phyloP scores from a whole-genome alignment of 495 filamentous ascomycete species.

The Podospora fimiseda region DNA sequence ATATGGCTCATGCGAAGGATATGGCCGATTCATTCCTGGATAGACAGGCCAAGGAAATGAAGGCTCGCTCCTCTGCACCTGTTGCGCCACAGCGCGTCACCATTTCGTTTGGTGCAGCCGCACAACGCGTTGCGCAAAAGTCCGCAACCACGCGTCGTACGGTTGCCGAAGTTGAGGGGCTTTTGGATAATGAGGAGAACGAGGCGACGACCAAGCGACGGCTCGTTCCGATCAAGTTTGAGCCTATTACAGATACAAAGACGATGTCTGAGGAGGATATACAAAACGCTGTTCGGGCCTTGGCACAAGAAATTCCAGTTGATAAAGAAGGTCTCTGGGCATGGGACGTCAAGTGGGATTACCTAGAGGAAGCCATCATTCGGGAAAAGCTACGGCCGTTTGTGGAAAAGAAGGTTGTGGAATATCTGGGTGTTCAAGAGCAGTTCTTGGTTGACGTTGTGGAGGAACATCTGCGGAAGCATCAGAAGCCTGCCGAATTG shows the following conservation, averaged over 20 bases:
- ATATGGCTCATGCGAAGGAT: constrained; percentile 71
- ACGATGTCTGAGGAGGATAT: constrained; percentile 79
- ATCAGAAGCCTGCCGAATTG: constrained; percentile 68
- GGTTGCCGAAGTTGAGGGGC: constrained; percentile 85
- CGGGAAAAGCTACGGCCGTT: constrained; percentile 86
- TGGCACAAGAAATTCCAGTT: constrained; percentile 85
- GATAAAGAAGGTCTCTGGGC: constrained; percentile 83
- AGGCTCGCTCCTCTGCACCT: constrained; percentile 50
- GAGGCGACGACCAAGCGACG: constrained; percentile 64
- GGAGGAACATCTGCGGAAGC: constrained; percentile 75
- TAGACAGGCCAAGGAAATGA: constrained; percentile 79
- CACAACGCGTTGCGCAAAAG: constrained; percentile 69
- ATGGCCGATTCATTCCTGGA: constrained; percentile 93
- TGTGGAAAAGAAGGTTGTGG: constrained; percentile 96
- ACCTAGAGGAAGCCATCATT: constrained; percentile 77
- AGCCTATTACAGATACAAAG: constrained; percentile 59
- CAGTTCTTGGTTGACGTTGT: constrained; percentile 92
- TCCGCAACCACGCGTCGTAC: constrained; percentile 64
- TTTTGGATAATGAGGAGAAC: constrained; percentile 92
- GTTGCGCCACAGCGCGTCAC: constrained; percentile 82
- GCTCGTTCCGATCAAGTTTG: constrained; percentile 89
- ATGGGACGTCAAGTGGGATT: constrained; percentile 92
- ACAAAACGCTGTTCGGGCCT: constrained; percentile 65
- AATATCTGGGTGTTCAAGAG: constrained; percentile 93
- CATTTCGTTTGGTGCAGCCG: constrained; percentile 83